Conservation (phyloP, 2,329 filamentous ascomycete species). For the Fusarium continuum region DNA sequence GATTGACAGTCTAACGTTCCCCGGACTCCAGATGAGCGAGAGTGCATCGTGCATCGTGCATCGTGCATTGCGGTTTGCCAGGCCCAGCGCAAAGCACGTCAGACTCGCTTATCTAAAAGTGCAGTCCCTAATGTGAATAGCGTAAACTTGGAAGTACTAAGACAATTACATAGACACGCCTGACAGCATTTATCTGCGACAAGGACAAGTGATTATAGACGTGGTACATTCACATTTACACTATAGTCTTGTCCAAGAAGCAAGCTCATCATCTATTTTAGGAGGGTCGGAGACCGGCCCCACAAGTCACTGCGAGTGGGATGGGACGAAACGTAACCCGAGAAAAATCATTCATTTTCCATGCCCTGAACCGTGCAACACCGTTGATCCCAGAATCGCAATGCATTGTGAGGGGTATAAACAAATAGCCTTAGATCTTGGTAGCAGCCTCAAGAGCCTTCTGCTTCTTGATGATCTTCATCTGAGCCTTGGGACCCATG, state of each 20-base stretch:
- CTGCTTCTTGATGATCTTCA: slow-evolving; percentile 81
- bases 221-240: slow-evolving; percentile 13
- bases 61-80: too few relatives aligned
- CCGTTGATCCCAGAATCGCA: slow-evolving; percentile 52
- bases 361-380: slow-evolving; percentile 55
- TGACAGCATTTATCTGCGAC: too few relatives aligned
- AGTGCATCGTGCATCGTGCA: too few relatives aligned
- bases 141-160: too few relatives aligned
- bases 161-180: too few relatives aligned
- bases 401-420: slow-evolving; percentile 53
- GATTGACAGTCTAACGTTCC: background rate
- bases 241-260: slow-evolving; percentile 37
- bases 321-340: slow-evolving; percentile 47
- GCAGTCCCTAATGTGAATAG: too few relatives aligned
- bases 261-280: slow-evolving; percentile 51
- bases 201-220: background rate
- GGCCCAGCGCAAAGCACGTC: too few relatives aligned
- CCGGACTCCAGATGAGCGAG: background rate
- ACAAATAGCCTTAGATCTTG: slow-evolving; percentile 81
- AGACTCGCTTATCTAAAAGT: too few relatives aligned
- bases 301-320: slow-evolving; percentile 44
- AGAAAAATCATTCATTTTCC: slow-evolving; percentile 55
- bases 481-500: slow-evolving; percentile 95
- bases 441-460: slow-evolving; percentile 94
- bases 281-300: slow-evolving; percentile 42